Evolutionary conservation across 2,329 filamentous ascomycete species (phyloP).

Genomic region (Sporothrix variecibatus): DNA sequence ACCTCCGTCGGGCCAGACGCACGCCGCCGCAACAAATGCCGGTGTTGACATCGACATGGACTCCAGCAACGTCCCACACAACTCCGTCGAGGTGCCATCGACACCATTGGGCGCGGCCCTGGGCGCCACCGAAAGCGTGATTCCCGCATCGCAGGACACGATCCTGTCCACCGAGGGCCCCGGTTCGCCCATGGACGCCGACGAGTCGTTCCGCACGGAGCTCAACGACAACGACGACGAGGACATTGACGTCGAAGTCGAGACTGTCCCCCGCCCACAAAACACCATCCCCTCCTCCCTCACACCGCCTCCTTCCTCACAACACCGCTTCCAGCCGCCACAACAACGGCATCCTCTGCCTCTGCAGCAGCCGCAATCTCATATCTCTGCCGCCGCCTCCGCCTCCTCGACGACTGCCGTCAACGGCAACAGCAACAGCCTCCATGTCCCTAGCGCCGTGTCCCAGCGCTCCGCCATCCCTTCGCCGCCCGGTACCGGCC

Average conservation of each 20-base stretch:
- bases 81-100: conserved; percentile 38
- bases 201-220: conserved; percentile 54
- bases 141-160: conserved; percentile 52
- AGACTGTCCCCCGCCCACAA: conserved; percentile 38
- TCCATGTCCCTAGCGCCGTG: conserved; percentile 34
- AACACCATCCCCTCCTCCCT: conserved; percentile 58
- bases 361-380: conserved; percentile 29
- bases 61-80: conserved; percentile 24
- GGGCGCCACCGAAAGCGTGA: conserved; percentile 28
- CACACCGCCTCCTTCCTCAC: conserved; percentile 58
- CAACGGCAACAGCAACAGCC: conserved; percentile 32
- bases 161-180: conserved; percentile 61
- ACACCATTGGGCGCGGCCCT: conserved; percentile 38
- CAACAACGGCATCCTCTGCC: conserved; percentile 16
- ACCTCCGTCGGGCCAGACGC: conserved; percentile 39
- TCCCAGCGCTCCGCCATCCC: conserved; percentile 52
- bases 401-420: not conserved
- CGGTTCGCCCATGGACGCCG: conserved; percentile 53
- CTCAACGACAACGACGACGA: conserved; percentile 50
- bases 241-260: conserved; percentile 46
- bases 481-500: conserved; percentile 56
- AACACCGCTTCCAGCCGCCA: not conserved
- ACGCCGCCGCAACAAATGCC: conserved; percentile 23
- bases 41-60: conserved; percentile 24
- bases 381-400: not conserved